Percentiles rank a stretch among this genome's conserved stretches.
phyloP scores from a whole-genome alignment of 768 basidiomycete genomes.

The Leucogyrophana mollusca region DNA sequence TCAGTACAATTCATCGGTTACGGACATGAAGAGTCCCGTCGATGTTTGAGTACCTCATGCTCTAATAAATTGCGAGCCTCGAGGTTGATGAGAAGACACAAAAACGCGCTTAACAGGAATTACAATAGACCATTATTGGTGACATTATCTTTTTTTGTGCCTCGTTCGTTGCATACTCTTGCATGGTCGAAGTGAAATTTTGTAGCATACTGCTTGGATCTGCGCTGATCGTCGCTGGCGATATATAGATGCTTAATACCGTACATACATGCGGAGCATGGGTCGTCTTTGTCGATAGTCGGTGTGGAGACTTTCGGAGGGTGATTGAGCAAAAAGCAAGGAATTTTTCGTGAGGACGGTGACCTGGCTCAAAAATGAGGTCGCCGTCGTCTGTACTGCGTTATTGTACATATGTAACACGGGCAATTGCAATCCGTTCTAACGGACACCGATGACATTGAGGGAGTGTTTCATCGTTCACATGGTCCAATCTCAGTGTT shows the following conservation, averaged over 20 bases:
- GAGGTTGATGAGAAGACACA: not conserved
- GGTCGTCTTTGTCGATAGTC: too few relatives aligned
- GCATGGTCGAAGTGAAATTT: constrained; percentile 3
- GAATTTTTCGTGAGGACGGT: not conserved
- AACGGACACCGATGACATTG: too few relatives aligned
- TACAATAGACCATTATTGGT: constrained; percentile 3
- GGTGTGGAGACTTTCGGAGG: too few relatives aligned
- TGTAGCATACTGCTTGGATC: constrained; percentile 6
- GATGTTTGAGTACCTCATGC: too few relatives aligned
- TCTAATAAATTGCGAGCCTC: not conserved
- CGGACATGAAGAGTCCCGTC: too few relatives aligned
- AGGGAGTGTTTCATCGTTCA: too few relatives aligned
- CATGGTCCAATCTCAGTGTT: too few relatives aligned
- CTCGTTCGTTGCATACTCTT: constrained; percentile 1
- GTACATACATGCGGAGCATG: constrained; percentile 2
- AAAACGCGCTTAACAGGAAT: constrained; percentile 4
- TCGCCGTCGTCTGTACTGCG: not conserved
- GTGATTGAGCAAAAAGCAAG: too few relatives aligned
- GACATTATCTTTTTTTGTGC: constrained; percentile 4
- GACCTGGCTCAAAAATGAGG: not conserved
- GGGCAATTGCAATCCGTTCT: too few relatives aligned
- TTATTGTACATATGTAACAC: not conserved
- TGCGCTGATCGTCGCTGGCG: not conserved
- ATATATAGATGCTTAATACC: not conserved
- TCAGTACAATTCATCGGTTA: too few relatives aligned